These are phyloP conservation scores for Pleurotus ostreatus DNA, from an alignment of 768 basidiomycete genomes.

Conservation along the genomic window DNA sequence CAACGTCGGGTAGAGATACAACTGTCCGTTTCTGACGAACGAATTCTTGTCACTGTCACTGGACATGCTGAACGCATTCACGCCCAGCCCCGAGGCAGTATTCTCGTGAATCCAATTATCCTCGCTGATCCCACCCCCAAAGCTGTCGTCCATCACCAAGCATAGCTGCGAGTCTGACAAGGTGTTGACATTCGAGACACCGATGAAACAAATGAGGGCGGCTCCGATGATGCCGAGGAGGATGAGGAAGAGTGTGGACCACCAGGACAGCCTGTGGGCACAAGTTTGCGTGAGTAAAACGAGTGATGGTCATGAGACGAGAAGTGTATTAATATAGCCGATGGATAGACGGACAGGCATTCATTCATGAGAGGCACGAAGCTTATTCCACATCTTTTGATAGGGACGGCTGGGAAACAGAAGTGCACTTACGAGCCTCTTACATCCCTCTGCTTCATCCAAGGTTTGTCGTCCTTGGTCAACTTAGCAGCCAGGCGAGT, in stretches of 20 bases:
- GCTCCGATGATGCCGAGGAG: constrained; percentile 52
- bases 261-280: constrained; percentile 19
- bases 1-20: constrained; percentile 82
- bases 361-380: too few species aligned
- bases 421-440: constrained; percentile 16
- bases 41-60: constrained; percentile 58
- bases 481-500: constrained; percentile 53
- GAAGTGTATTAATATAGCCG: too few species aligned
- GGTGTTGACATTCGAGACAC: constrained; percentile 40
- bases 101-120: constrained; percentile 60
- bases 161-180: constrained; percentile 45
- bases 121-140: constrained; percentile 38
- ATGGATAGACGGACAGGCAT: too few species aligned
- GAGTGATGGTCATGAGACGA: too few species aligned
- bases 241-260: constrained; percentile 49
- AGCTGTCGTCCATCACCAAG: constrained; percentile 70
- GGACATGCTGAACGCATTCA: constrained; percentile 81
- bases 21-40: constrained; percentile 59
- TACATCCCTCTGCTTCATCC: constrained; percentile 41
- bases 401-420: too few species aligned
- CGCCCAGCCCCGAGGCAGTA: constrained; percentile 18
- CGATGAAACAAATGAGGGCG: constrained; percentile 50
- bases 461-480: constrained; percentile 53
- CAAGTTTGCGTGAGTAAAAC: not conserved
- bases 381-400: too few species aligned